Evolutionary conservation across 2,329 filamentous ascomycete genomes (phyloP).

Genomic region (Fusarium verticillioides): DNA sequence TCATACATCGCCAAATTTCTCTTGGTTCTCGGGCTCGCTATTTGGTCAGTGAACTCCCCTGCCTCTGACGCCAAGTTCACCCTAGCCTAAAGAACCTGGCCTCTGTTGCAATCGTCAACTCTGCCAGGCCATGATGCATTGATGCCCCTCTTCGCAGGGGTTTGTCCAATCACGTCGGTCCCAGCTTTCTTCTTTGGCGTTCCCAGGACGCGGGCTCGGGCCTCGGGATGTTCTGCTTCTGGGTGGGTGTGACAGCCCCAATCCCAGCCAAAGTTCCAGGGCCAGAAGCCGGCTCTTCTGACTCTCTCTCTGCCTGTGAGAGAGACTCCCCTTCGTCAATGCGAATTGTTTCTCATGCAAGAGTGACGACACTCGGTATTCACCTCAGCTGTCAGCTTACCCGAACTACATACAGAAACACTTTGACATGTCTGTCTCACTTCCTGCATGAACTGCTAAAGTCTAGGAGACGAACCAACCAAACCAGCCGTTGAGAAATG

Average conservation of each 20-base stretch:
- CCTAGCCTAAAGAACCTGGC: conserved; percentile 28
- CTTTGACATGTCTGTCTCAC: neutral
- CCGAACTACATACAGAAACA: neutral
- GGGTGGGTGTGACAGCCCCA: conserved; percentile 36
- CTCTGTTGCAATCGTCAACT: conserved; percentile 35
- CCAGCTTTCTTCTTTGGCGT: conserved; percentile 42
- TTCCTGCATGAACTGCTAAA: neutral
- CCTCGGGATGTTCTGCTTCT: conserved; percentile 48
- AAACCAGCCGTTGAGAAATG: neutral
- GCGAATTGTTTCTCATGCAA: conserved; percentile 9
- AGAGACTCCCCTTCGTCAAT: conserved; percentile 25
- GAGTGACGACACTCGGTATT: conserved; percentile 2
- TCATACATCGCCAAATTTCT: conserved; percentile 3
- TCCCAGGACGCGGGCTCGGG: conserved; percentile 47
- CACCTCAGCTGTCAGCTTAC: conserved; percentile 20
- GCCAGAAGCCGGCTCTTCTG: neutral
- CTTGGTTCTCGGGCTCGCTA: conserved; percentile 12
- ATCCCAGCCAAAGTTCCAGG: conserved; percentile 8
- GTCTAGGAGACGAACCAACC: neutral
- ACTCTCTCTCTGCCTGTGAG: neutral
- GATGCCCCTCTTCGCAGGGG: conserved; percentile 15
- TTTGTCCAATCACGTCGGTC: conserved; percentile 45
- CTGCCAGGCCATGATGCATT: conserved; percentile 13
- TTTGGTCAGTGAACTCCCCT: conserved; percentile 24
- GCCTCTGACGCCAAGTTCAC: conserved; percentile 25